Evolutionary conservation across 1,284 basidiomycete species (phyloP).

Genomic region (Cystobasidium sp.): DNA sequence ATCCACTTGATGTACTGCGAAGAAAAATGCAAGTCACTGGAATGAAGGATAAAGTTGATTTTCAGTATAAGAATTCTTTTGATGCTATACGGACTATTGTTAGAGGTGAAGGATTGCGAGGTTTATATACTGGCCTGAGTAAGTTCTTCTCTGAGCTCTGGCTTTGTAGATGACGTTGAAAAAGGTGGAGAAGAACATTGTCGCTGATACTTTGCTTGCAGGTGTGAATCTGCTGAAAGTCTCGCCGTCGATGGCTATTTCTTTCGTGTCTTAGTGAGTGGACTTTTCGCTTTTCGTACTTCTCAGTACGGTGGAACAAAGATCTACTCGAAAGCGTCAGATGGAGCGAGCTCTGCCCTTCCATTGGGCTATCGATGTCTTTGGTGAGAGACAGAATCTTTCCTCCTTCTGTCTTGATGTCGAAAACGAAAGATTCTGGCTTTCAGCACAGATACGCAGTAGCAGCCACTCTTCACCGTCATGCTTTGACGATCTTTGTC

Average conservation of each 20-base stretch:
- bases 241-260: constrained; percentile 35
- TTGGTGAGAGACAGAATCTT: no score
- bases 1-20: constrained; percentile 91
- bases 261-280: constrained; percentile 39
- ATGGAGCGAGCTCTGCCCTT: no score
- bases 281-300: no score
- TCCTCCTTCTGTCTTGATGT: no score
- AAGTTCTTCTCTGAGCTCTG: background rate
- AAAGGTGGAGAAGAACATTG: no score
- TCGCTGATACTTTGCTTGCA: background rate
- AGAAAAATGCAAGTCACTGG: constrained; percentile 95
- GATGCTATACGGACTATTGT: constrained; percentile 47
- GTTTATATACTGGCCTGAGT: constrained; percentile 47
- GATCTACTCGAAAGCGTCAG: no score
- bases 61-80: constrained; percentile 46
- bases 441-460: no score
- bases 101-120: constrained; percentile 45
- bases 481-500: no score
- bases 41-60: constrained; percentile 67
- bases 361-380: no score
- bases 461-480: no score
- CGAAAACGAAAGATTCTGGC: no score
- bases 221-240: constrained; percentile 42
- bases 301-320: no score
- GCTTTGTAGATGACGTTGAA: background rate